A percentile compares a stretch with the other conserved stretches of the same genome.
Evolutionary conservation across 2,329 filamentous ascomycete species (phyloP).

Genomic region (Pseudogymnoascus sp.): DNA sequence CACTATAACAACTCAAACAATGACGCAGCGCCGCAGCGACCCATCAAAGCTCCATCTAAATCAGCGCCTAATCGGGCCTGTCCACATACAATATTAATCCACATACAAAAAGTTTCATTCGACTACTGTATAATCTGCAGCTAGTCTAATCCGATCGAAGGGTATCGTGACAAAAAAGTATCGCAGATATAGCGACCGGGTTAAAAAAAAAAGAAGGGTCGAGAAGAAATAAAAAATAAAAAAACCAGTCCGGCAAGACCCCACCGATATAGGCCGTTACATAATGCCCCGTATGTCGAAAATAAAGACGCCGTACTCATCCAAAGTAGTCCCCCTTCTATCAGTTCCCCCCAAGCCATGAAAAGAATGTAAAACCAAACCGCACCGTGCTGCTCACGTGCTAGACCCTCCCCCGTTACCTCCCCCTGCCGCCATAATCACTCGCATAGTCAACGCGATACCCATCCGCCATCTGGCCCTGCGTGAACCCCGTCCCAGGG

Average conservation of each 20-base stretch:
- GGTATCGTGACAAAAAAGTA: background rate
- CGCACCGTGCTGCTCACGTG: background rate
- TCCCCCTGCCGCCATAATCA: conserved; percentile 24
- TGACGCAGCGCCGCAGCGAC: background rate
- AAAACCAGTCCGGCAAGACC: background rate
- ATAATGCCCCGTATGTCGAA: background rate
- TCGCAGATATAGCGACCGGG: background rate
- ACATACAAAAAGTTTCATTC: background rate
- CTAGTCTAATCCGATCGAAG: background rate
- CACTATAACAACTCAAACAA: background rate
- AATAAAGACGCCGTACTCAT: background rate
- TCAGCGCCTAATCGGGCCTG: background rate
- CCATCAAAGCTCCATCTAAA: background rate
- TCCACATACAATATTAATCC: background rate
- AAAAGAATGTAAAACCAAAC: conserved; percentile 9
- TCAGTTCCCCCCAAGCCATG: background rate
- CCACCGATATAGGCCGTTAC: background rate
- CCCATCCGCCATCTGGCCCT: conserved; percentile 21
- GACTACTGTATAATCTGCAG: background rate
- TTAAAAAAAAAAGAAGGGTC: background rate
- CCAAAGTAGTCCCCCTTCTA: background rate
- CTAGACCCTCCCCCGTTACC: conserved; percentile 11
- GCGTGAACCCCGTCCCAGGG: conserved; percentile 23
- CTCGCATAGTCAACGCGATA: conserved; percentile 26
- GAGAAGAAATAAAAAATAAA: background rate